A percentile compares a stretch with the other conserved stretches of the same genome.
These are phyloP conservation scores for Abrus pulchellus DNA, from an alignment of 306 rosid species.

Conservation along the genomic window DNA sequence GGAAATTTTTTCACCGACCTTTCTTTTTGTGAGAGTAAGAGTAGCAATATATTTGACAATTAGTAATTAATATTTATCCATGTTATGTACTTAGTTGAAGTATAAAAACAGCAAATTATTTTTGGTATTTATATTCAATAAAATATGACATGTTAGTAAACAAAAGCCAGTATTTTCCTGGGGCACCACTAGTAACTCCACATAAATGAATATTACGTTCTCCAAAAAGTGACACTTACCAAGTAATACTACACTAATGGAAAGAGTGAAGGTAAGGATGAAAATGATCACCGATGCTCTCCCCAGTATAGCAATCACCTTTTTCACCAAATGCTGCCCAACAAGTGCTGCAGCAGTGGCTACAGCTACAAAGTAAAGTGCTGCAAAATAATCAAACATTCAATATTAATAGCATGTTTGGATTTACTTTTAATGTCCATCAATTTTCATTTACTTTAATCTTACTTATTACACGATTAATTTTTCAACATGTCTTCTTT, in stretches of 20 bases:
- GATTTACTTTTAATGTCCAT: no score
- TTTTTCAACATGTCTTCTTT: no score
- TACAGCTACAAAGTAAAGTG: slow-evolving; percentile 64
- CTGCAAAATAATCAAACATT: slow-evolving; percentile 52
- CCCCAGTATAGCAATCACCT: slow-evolving; percentile 63
- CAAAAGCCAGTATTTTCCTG: background rate
- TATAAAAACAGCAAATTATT: no score
- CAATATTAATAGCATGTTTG: no score
- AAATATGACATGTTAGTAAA: no score
- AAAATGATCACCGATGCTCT: slow-evolving; percentile 75
- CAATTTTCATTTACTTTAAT: no score
- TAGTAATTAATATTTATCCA: background rate
- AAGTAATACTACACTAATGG: slow-evolving; percentile 61
- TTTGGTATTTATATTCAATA: no score
- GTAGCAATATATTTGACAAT: background rate
- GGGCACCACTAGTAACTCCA: background rate
- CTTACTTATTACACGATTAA: no score
- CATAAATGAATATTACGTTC: background rate
- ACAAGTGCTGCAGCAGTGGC: slow-evolving; percentile 72
- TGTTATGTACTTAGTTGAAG: no score
- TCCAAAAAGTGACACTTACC: slow-evolving; percentile 25
- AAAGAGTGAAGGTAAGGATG: slow-evolving; percentile 68
- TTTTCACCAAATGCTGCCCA: slow-evolving; percentile 76
- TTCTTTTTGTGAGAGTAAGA: background rate
- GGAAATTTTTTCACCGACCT: background rate